Percentiles rank a stretch among this genome's conserved stretches.
Conservation (phyloP, 2,329 filamentous ascomycete genomes). For the Talaromyces albobiverticillius region DNA sequence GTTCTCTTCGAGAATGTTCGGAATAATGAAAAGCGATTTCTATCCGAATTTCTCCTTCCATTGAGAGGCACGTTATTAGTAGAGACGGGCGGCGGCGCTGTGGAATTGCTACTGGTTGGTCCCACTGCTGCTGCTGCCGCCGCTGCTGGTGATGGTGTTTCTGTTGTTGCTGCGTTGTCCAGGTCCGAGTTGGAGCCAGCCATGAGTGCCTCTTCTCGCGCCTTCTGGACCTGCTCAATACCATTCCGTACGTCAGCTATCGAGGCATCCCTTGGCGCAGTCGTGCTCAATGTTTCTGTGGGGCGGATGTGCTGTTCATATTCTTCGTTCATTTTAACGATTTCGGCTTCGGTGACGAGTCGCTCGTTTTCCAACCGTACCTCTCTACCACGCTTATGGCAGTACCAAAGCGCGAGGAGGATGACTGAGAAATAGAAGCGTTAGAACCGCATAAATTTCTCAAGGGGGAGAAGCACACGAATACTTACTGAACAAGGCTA, state of each 20-base stretch:
- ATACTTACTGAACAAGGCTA: conserved; percentile 80
- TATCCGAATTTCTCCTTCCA: conserved; percentile 7
- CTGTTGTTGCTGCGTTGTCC: not conserved
- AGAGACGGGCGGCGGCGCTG: not conserved
- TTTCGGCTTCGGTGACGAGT: conserved; percentile 45
- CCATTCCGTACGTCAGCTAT: conserved; percentile 39
- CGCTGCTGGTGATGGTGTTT: not conserved
- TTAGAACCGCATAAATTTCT: not conserved
- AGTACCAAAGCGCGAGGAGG: conserved; percentile 96
- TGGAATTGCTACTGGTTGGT: not conserved
- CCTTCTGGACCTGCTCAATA: conserved; percentile 36
- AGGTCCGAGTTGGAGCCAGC: not conserved
- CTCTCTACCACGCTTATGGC: conserved; percentile 90
- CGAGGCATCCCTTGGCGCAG: conserved; percentile 39
- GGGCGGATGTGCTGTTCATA: conserved; percentile 30
- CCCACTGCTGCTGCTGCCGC: too few species aligned
- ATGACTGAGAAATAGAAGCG: conserved; percentile 57
- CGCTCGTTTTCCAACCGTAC: conserved; percentile 67
- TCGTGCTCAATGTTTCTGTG: conserved; percentile 39
- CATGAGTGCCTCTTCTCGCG: conserved; percentile 23
- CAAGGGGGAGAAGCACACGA: not conserved
- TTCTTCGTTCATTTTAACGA: conserved; percentile 38
- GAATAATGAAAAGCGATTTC: conserved; percentile 11
- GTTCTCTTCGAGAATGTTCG: conserved; percentile 19
- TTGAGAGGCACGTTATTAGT: not conserved